phyloP scores from a whole-genome alignment of 2,329 filamentous ascomycete species.

The Capronia americana region DNA sequence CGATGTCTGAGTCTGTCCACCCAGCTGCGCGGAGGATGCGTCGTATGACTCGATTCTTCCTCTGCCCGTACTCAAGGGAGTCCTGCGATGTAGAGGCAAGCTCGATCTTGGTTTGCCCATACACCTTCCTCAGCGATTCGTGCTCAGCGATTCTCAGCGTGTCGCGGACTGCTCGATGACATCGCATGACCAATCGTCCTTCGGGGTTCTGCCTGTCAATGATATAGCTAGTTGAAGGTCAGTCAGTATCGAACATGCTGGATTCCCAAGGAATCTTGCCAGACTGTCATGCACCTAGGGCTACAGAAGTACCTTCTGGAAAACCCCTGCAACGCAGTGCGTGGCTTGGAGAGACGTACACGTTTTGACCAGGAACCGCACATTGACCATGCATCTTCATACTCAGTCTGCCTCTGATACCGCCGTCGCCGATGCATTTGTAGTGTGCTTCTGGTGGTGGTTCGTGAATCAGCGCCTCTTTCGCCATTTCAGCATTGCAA shows the following conservation, averaged over 20 bases:
- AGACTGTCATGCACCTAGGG: neutral
- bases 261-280: neutral
- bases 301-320: neutral
- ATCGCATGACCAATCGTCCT: constrained; percentile 31
- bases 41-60: constrained; percentile 32
- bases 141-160: constrained; percentile 29
- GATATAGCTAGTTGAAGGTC: neutral
- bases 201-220: constrained; percentile 17
- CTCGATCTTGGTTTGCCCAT: constrained; percentile 37
- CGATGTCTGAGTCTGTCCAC: constrained; percentile 31
- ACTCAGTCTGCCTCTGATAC: constrained; percentile 36
- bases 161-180: constrained; percentile 36
- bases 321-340: neutral
- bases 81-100: constrained; percentile 35
- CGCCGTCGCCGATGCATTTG: constrained; percentile 37
- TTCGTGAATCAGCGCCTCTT: constrained; percentile 36
- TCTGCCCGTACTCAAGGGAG: constrained; percentile 33
- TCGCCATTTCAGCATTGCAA: constrained; percentile 22
- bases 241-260: neutral
- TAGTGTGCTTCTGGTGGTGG: constrained; percentile 36
- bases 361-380: constrained; percentile 27
- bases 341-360: constrained; percentile 33
- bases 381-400: constrained; percentile 33
- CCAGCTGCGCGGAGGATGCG: constrained; percentile 31
- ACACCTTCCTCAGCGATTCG: constrained; percentile 33